A percentile compares a stretch with the other conserved stretches of the same genome.
Evolutionary conservation across 176 grass and related monocot species (phyloP).

Genomic region (Triticum turgidum): DNA sequence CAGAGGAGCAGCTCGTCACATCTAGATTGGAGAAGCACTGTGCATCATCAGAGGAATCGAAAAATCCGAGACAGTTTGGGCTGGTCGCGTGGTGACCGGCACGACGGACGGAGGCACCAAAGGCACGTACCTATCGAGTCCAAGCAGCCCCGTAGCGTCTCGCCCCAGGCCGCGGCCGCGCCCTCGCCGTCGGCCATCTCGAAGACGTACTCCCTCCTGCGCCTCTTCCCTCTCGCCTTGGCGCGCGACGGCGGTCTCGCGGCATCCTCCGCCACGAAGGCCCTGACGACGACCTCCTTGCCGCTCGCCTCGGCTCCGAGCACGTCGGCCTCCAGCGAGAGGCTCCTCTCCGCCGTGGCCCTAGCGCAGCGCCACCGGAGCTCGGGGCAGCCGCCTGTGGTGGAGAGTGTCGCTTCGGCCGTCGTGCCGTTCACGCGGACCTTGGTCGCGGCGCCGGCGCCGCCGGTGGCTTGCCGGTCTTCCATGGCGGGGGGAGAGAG

Average conservation of each 20-base stretch:
- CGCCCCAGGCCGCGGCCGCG: conserved; percentile 36
- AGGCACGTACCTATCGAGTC: conserved; percentile 48
- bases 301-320: conserved; percentile 46
- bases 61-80: not conserved
- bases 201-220: conserved; percentile 59
- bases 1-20: not conserved
- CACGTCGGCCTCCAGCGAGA: conserved; percentile 62
- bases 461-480: not conserved
- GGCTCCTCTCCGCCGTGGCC: not conserved
- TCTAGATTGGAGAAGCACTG: not conserved
- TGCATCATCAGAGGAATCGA: not conserved
- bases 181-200: conserved; percentile 48
- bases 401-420: conserved; percentile 36
- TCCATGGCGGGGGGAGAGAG: not conserved
- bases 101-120: not conserved
- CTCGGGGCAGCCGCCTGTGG: conserved; percentile 1
- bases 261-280: conserved; percentile 28
- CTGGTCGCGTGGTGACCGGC: not conserved
- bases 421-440: conserved; percentile 47
- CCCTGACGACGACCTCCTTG: conserved; percentile 45
- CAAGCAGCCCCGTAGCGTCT: conserved; percentile 28
- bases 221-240: conserved; percentile 11
- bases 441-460: not conserved
- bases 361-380: conserved; percentile 41
- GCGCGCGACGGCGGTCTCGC: conserved; percentile 7